Evolutionary conservation across 2,329 filamentous ascomycete genomes (phyloP).

Genomic region (Talaromyces sp.): DNA sequence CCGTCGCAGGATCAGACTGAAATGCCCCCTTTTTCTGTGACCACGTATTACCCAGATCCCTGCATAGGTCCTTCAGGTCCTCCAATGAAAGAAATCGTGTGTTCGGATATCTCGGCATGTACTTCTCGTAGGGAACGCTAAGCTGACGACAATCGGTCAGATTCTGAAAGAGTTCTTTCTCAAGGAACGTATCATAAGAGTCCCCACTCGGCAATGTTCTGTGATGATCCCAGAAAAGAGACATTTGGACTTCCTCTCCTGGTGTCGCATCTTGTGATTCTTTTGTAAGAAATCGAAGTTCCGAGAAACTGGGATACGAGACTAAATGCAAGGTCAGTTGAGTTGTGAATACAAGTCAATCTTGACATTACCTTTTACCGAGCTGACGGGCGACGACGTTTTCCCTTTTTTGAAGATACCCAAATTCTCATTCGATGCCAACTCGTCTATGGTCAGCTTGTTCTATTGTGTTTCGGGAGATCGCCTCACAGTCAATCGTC

Average conservation of each 20-base stretch:
- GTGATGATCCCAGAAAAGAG: neutral
- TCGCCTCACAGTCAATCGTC: slow-evolving; percentile 52
- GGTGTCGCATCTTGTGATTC: neutral
- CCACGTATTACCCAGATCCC: neutral
- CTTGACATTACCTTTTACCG: slow-evolving; percentile 20
- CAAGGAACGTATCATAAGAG: neutral
- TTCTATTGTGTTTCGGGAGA: neutral
- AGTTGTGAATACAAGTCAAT: neutral
- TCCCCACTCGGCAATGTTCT: neutral
- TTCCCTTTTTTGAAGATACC: slow-evolving; percentile 39
- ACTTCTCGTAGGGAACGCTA: slow-evolving; percentile 13
- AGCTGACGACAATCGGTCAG: slow-evolving; percentile 8
- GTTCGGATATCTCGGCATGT: neutral
- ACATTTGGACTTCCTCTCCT: neutral
- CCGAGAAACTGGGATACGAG: slow-evolving; percentile 14
- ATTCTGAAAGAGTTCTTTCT: neutral
- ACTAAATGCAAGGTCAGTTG: slow-evolving; percentile 1
- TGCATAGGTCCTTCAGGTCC: slow-evolving; percentile 12
- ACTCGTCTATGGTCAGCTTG: slow-evolving; percentile 21
- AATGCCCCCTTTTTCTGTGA: neutral
- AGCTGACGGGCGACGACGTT: slow-evolving; percentile 31
- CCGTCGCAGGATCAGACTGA: neutral
- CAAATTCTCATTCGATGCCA: slow-evolving; percentile 22
- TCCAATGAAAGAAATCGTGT: slow-evolving; percentile 9
- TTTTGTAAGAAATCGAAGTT: slow-evolving; percentile 19